phyloP scores from a whole-genome alignment of 176 grass and related monocot species.

The Oropetium thomaeum region DNA sequence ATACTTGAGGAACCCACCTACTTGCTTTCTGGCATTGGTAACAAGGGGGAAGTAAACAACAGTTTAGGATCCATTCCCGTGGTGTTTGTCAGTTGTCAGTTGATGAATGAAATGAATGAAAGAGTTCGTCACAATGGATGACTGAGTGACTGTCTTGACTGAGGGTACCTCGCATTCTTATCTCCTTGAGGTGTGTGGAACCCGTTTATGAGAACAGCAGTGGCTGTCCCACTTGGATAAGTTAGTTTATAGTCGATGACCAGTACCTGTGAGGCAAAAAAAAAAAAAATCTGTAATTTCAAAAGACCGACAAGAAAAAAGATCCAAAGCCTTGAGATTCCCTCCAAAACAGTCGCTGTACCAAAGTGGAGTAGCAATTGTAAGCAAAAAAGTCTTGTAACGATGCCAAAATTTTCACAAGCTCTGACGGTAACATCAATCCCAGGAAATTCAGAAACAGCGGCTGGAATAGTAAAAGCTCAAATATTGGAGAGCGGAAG shows the following conservation, averaged over 20 bases:
- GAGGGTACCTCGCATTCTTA: conserved; percentile 69
- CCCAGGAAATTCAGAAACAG: conserved; percentile 16
- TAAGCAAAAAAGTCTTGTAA: neutral
- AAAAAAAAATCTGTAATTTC: conserved; percentile 8
- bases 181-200: conserved; percentile 94
- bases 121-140: conserved; percentile 21
- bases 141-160: neutral
- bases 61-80: neutral
- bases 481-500: neutral
- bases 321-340: neutral
- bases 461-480: conserved; percentile 7
- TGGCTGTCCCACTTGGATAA: conserved; percentile 95
- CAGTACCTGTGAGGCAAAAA: conserved; percentile 75
- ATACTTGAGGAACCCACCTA: conserved; percentile 74
- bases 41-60: conserved; percentile 5
- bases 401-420: neutral
- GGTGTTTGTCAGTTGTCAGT: neutral
- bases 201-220: conserved; percentile 93
- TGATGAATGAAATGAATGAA: too few species aligned
- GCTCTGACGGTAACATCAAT: conserved; percentile 11
- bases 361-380: neutral
- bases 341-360: neutral
- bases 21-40: conserved; percentile 63
- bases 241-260: conserved; percentile 92
- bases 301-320: neutral